Evolutionary conservation across 2,329 filamentous ascomycete genomes (phyloP), one percentile per base, ranked within the genome.

Genomic region (Arthrobotrys sinensis): DNA sequence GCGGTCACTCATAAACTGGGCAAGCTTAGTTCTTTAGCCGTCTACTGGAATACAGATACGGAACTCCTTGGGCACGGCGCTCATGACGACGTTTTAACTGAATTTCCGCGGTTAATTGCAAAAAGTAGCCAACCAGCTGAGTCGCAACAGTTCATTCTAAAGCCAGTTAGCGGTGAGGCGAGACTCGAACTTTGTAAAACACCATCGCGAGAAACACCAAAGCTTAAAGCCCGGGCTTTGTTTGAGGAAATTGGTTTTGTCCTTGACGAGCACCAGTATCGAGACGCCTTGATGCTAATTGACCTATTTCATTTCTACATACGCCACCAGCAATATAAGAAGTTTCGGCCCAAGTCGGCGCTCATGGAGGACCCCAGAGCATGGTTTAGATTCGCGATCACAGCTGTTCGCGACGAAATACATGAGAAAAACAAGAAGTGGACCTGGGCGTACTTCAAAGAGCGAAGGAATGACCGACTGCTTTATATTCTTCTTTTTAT

Each of bases 271-370:
- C 90, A 97, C 80, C 96, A 99, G 84, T 99, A 99, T 83, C 92
- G 96, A 34, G 96, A 99, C 85, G 93, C 92, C 4, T 86, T 99
- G 75, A 99, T 99, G 96, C 92, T 99, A 87, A 92, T 98, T 1
- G 96, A 99, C 83, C 87, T 98, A 1, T 99, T 99, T 86, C 96
- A 99, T 84, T 98, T 97, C 85, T 99, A 98, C 84, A 92, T 97
- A 81, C 91, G 95, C 36, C 96, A 99, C 81, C 96, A 98, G 84
- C 95, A 99, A 84, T 97, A 98, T 86, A 96, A 96, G 83, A 95
- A 92, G 82, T 87, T 94, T 75, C 93, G 97, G 82, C 96, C 96
- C 3, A 96, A 96, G 83, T 88, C 91, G 73, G 88, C 89, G 0
- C 92, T 93, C 0, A 97, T 94, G 83, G 93, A 98, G 84, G 93